phyloP scores from a whole-genome alignment of 1,139 yeast species.

The Saccharomycopsis hybrid region DNA sequence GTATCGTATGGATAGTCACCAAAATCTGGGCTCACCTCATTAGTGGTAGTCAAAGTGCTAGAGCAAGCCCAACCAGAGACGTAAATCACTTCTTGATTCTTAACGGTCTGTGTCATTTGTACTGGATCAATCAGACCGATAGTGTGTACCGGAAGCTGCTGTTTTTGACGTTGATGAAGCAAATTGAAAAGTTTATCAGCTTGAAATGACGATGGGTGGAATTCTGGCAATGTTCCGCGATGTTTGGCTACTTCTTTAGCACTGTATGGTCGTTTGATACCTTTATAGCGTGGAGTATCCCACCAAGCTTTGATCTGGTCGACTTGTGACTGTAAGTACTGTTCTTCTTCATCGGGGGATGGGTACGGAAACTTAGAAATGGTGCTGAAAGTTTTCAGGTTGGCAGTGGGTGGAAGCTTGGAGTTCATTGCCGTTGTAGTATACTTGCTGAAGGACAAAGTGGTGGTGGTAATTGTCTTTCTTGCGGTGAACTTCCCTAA shows the following conservation, averaged over 20 bases:
- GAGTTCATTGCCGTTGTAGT: too few relatives aligned
- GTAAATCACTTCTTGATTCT: conserved; percentile 85
- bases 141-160: conserved; percentile 74
- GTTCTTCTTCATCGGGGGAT: conserved; percentile 29
- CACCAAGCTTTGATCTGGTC: conserved; percentile 81
- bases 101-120: conserved; percentile 95
- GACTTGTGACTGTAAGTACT: conserved; percentile 60
- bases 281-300: conserved; percentile 85
- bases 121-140: conserved; percentile 97
- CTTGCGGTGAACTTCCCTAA: too few relatives aligned
- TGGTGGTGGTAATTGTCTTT: not conserved
- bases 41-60: conserved; percentile 93
- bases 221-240: conserved; percentile 68
- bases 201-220: conserved; percentile 73
- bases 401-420: not conserved
- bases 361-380: conserved; percentile 35
- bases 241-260: conserved; percentile 86
- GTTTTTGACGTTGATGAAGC: conserved; percentile 62
- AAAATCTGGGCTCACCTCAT: conserved; percentile 96
- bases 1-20: conserved; percentile 99
- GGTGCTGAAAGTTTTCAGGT: not conserved
- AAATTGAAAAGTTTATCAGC: conserved; percentile 74
- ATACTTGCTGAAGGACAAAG: not conserved
- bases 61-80: conserved; percentile 99
- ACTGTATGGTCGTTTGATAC: conserved; percentile 81